Conservation (phyloP, 768 basidiomycete genomes). For the Tulasnella calospora region DNA sequence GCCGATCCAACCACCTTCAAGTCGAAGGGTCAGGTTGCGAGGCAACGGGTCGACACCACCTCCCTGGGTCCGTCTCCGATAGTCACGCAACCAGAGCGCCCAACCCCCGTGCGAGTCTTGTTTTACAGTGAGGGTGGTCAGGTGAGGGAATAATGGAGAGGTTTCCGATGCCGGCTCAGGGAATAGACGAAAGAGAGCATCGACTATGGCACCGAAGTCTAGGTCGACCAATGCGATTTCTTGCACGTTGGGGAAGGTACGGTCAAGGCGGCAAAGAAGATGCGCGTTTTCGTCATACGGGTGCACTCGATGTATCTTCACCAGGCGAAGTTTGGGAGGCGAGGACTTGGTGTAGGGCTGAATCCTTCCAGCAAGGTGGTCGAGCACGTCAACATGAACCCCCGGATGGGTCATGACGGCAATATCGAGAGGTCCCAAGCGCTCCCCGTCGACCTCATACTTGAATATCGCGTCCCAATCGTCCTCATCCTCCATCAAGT, state of each 20-base stretch:
- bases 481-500: not conserved
- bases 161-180: not conserved
- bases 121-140: not conserved
- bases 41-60: not conserved
- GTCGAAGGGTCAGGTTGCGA: not conserved
- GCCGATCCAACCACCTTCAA: not conserved
- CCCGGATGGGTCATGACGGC: not conserved
- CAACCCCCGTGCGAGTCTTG: not conserved
- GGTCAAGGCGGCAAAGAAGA: not conserved
- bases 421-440: not conserved
- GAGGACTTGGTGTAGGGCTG: not conserved
- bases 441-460: not conserved
- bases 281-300: not conserved
- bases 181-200: not conserved
- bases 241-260: not conserved
- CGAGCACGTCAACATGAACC: not conserved
- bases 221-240: not conserved
- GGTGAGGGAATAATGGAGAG: not conserved
- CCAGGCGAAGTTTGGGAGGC: not conserved
- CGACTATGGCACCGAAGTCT: not conserved
- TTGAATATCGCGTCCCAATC: not conserved
- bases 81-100: not conserved
- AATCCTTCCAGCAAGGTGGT: not conserved
- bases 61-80: not conserved
- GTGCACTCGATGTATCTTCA: not conserved